These are phyloP conservation scores for Diaporthe sp. DNA, from an alignment of 2,329 filamentous ascomycete genomes.

Conservation along the genomic window DNA sequence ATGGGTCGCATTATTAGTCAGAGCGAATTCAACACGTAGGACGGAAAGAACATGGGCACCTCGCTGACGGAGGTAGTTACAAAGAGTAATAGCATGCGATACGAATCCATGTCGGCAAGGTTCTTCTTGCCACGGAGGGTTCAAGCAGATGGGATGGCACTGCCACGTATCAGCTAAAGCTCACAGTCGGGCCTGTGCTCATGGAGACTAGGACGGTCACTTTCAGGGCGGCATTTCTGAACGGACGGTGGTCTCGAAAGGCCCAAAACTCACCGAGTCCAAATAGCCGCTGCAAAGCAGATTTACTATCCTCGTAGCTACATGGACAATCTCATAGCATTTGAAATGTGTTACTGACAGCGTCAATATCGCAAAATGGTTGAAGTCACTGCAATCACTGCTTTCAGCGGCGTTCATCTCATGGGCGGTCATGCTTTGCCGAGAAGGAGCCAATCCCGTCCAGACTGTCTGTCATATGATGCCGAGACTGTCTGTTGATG, in stretches of 20 bases:
- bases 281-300: background rate
- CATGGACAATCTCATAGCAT: background rate
- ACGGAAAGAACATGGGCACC: background rate
- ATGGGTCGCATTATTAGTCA: background rate
- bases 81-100: background rate
- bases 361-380: too few relatives aligned
- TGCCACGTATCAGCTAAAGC: slow-evolving; percentile 14
- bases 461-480: slow-evolving; percentile 5
- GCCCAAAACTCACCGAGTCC: background rate
- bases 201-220: background rate
- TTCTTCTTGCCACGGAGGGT: background rate
- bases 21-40: background rate
- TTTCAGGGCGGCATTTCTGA: background rate
- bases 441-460: background rate
- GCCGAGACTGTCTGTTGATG: background rate
- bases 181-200: background rate
- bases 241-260: background rate
- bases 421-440: background rate
- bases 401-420: background rate
- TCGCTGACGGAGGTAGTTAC: too few relatives aligned
- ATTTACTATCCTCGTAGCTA: too few relatives aligned
- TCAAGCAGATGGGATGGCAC: background rate
- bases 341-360: too few relatives aligned
- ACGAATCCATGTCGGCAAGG: background rate
- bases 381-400: background rate